Evolutionary conservation across 2,329 filamentous ascomycete species (phyloP), one percentile per base, ranked within the genome.

Genomic region (Ustulina deusta): DNA sequence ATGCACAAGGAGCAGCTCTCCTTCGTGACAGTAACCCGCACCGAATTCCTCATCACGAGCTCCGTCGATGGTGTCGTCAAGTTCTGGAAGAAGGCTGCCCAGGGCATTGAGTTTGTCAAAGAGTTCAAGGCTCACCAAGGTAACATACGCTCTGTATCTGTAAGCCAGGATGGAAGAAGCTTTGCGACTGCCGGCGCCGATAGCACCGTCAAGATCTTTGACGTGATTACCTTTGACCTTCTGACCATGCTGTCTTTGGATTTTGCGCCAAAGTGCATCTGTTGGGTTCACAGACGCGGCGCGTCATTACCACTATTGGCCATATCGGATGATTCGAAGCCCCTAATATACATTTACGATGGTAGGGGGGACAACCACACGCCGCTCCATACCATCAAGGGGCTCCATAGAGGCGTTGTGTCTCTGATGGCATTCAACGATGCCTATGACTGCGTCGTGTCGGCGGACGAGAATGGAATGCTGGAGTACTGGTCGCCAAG

Each of bases 1-100:
- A 99, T 99, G 97, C 96, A 99, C 86, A 94, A 95, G 82, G 96
- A 99, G 73, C 94, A 97, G 81, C 82, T 99, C 57, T 88, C 91
- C 65, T 98, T 94, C 76, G 88, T 93, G 70, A 97, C 91, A 13
- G 90, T 97, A 79, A 97, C 97, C 0, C 94, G 94, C 67, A 97
- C 95, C 67, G 96, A 98, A 74, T 99, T 99, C 78, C 85, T 99
- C 42, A 96, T 99, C 70, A 99, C 96, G 0, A 93, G 92, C 69
- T 98, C 96, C 0, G 83, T 93, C 49, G 96, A 99, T 78, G 97
- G 97, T n/a, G 91, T 95, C 0, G 95, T 98, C 74, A 99, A 99
- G 80, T 99, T 99, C 79, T 99, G 96, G 96, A 99, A 99, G 83
- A 99, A 99, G 83, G 88, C 92, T 71, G 90, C 89, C 1, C 90